Evolutionary conservation across 1,139 yeast species (phyloP), one percentile per base, ranked within the genome.

Genomic region (Sugiyamaella neomexicana): DNA sequence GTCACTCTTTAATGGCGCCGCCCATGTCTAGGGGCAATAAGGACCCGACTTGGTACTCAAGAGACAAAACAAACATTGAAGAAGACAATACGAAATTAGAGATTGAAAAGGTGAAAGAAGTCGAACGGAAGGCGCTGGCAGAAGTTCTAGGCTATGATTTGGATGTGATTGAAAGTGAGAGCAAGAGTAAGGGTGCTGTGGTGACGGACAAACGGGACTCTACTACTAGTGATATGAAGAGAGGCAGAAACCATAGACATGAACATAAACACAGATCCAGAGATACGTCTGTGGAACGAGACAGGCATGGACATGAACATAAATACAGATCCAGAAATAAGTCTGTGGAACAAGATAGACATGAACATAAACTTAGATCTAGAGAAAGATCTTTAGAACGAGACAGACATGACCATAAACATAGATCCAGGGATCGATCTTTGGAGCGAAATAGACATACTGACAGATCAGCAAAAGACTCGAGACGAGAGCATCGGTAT

Each of bases 1-100:
- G 70, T 9, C 62, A 64, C 54, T 63, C 67, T 13, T 48, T 67
- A 31, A 66, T 64, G 65, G 70, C 69, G 12, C 68, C 68, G 12
- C 68, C 68, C 9, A 53, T 68, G 6, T 60, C 68, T 60, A 63
- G 60, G 34, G 51, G 58, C 20, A 58, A 63, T 20, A 57, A 57
- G 32, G 70, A 66, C 47, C 54, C 59, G 29, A 57, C 60, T 10
- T 66, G 70, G 70, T 66, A 65, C 51, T 48, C 63, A 25, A 61
- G 61, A 44, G 64, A 58, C 6, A 53, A 40, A 34, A 49, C 44
- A 39, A 46, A n/a, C 20, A 34, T n/a, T n/a, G n/a, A n/a, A n/a
- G n/a, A 47, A 45, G 51, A 53, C 32, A 16, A 17, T 6, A 55
- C 13, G 40, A 34, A 27, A 25, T 2, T 47, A 31, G 52, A 46